These are phyloP conservation scores for Fraxinus velutina DNA, from an alignment of 305 asterid genomes.

Conservation along the genomic window DNA sequence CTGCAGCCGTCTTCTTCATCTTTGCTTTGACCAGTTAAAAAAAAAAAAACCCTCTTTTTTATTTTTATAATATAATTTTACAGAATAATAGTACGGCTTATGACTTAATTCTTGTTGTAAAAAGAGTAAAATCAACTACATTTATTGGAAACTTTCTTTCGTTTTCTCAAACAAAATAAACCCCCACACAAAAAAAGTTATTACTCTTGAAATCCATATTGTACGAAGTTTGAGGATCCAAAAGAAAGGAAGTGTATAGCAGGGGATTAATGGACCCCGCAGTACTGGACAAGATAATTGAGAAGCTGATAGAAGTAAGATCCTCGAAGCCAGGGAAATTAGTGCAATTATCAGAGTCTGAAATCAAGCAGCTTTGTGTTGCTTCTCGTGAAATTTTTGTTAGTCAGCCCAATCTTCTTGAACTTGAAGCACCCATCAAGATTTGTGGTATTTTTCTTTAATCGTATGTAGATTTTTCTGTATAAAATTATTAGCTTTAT, in stretches of 20 bases:
- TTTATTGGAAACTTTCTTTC: not conserved
- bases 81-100: not conserved
- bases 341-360: constrained; percentile 86
- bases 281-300: constrained; percentile 71
- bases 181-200: not conserved
- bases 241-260: not conserved
- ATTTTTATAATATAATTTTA: too few species aligned
- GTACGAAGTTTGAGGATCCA: constrained; percentile 23
- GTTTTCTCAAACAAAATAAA: not conserved
- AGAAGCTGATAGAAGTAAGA: constrained; percentile 78
- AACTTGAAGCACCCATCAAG: constrained; percentile 96
- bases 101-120: not conserved
- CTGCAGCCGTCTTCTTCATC: not conserved
- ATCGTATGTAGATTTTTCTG: not conserved
- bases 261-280: constrained; percentile 60
- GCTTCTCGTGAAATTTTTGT: constrained; percentile 79
- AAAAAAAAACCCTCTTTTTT: too few species aligned
- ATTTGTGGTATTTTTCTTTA: constrained; percentile 63
- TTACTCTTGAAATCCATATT: not conserved
- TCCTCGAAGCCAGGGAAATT: constrained; percentile 89
- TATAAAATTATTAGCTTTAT: not conserved
- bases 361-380: constrained; percentile 89
- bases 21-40: not conserved
- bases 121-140: not conserved
- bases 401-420: constrained; percentile 88